These are phyloP conservation scores for Erysimum pusillum DNA, from an alignment of 441 rosid genomes.

Conservation along the genomic window DNA sequence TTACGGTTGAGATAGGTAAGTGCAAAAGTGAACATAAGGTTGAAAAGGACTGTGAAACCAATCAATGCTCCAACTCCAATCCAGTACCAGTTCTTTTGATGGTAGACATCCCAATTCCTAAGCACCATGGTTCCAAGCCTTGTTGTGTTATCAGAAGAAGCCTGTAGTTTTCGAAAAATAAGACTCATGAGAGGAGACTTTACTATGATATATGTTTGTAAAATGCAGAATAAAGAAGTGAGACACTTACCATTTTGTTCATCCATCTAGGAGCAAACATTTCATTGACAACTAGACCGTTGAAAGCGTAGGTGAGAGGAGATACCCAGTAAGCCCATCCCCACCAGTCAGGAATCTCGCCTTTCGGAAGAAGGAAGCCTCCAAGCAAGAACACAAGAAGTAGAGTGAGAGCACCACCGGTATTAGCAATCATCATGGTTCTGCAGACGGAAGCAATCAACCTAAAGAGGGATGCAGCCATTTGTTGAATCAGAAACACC, in stretches of 20 bases:
- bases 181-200: not conserved
- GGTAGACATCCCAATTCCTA: slow-evolving; percentile 54
- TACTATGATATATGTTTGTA: not conserved
- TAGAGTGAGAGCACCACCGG: slow-evolving; percentile 72
- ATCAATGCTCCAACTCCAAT: slow-evolving; percentile 68
- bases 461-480: slow-evolving; percentile 85
- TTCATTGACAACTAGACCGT: slow-evolving; percentile 76
- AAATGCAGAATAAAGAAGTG: slow-evolving; percentile 16
- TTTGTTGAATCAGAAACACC: slow-evolving; percentile 86
- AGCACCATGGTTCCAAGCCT: slow-evolving; percentile 71
- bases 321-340: slow-evolving; percentile 89
- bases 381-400: slow-evolving; percentile 77
- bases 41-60: slow-evolving; percentile 72
- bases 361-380: slow-evolving; percentile 83
- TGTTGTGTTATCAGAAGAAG: slow-evolving; percentile 51
- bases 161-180: slow-evolving; percentile 51
- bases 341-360: slow-evolving; percentile 86
- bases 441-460: slow-evolving; percentile 77
- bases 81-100: slow-evolving; percentile 81
- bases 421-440: slow-evolving; percentile 81
- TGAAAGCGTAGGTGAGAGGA: slow-evolving; percentile 76
- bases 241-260: slow-evolving; percentile 58
- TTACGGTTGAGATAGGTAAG: slow-evolving; percentile 78
- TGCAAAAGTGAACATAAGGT: slow-evolving; percentile 69
- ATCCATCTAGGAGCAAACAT: slow-evolving; percentile 88